Evolutionary conservation across 1,139 yeast genomes (phyloP), one percentile per base, ranked within the genome.

Genomic region (Saccharomyces hybrid): DNA sequence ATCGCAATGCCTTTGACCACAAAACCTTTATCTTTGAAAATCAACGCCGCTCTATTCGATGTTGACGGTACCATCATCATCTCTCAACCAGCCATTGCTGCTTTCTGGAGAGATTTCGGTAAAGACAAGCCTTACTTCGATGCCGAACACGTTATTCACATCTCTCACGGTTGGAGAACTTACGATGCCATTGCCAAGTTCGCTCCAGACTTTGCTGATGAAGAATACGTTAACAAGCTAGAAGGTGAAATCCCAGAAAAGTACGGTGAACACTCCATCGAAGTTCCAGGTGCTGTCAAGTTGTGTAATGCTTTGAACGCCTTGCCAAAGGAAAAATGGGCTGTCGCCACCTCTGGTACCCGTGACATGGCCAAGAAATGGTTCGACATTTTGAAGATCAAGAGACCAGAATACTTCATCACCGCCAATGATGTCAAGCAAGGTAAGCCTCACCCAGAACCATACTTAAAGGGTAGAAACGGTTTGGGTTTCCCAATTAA

Each of bases 401-500:
- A 76, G 60, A 74, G 78, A 70, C 95, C 96, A 58, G 81, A 83
- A 62, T 79, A 82, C 55, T 87, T 88, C 76, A 84, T 88, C 67
- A 84, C 95, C 46, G 93, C 95, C 56, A 91, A 85, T 73, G 80
- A 83, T 72, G 91, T 86, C 59, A 73, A 80, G 60, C 78, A 80
- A 69, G 95, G 95, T 71, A 86, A 86, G 76, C 96, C 96, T 55
- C 81, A 86, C 71, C 96, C 96, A 47, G 83, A 83, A 75, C 95
- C 95, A 55, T 88, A 88, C 79, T 76, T 79, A 71, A 71, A 75
- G 67, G 88, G 88, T 64, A 80, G 87, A 76, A 72, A 79, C 69
- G 74, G 80, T 59, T 75, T 83, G 65, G 82, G 85, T 51, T 76
- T 75, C 71, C 78, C 79, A 61, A 69, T 73, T 59, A 71, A 65